These are phyloP conservation scores for Blastobotrys serpentis DNA, from an alignment of 1,139 yeast genomes.

Conservation along the genomic window DNA sequence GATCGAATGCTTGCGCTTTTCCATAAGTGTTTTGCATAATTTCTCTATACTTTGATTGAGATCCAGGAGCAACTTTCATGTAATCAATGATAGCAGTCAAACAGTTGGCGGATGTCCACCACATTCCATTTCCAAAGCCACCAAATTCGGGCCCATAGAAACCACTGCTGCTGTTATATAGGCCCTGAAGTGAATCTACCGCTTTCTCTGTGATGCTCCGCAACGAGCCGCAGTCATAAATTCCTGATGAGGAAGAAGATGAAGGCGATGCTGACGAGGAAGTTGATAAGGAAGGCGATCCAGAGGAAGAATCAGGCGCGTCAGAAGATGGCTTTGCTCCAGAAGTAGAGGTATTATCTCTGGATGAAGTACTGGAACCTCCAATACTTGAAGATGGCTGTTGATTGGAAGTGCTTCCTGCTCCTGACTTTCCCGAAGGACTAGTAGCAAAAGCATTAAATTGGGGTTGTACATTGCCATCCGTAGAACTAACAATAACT, in stretches of 20 bases:
- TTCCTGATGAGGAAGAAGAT: not conserved
- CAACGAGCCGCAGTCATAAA: not conserved
- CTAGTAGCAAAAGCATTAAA: too few species aligned
- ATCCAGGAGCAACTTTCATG: not conserved
- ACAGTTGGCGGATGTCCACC: constrained; percentile 24
- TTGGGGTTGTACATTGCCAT: too few species aligned
- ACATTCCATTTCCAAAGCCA: constrained; percentile 8
- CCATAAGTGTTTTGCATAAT: constrained; percentile 18
- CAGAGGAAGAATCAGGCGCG: not conserved
- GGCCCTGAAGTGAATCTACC: constrained; percentile 4
- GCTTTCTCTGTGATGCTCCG: not conserved
- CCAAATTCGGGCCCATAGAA: constrained; percentile 4
- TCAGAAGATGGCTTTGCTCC: too few species aligned
- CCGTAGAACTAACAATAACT: not conserved
- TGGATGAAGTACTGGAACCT: not conserved
- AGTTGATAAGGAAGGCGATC: not conserved
- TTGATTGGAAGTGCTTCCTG: not conserved
- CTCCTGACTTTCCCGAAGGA: too few species aligned
- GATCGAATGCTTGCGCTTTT: constrained; percentile 18
- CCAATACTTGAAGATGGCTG: not conserved
- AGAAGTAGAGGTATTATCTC: not conserved
- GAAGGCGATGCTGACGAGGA: not conserved
- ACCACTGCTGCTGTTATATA: constrained; percentile 3
- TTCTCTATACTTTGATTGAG: constrained; percentile 9
- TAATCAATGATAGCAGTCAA: constrained; percentile 19